Conservation (phyloP, 345 rosid genomes). For the Citrus sinensis region DVS_A1.0 CM039169.1:33886501-33887000, state of each 20-base stretch:
- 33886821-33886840: constrained; percentile 6
- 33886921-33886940: not conserved
- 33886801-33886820: not conserved
- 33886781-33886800: not conserved
- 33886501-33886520: not conserved
- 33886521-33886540: not conserved
- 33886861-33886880: not conserved
- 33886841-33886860: not conserved
- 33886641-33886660: not conserved
- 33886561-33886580: not conserved
- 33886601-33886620: not conserved
- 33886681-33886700: not conserved
- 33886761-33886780: not conserved
- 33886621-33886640: not conserved
- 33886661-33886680: not conserved
- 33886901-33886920: not conserved
- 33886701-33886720: not conserved
- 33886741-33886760: not conserved
- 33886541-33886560: not conserved
- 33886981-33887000: constrained; percentile 83
- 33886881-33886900: not conserved
- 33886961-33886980: constrained; percentile 27
- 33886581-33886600: not conserved
- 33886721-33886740: not conserved
- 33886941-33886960: not conserved